These are phyloP conservation scores for Poteriospumella lacustris DNA, from an alignment of 108 stramenopile genomes.

Conservation along the genomic window DNA sequence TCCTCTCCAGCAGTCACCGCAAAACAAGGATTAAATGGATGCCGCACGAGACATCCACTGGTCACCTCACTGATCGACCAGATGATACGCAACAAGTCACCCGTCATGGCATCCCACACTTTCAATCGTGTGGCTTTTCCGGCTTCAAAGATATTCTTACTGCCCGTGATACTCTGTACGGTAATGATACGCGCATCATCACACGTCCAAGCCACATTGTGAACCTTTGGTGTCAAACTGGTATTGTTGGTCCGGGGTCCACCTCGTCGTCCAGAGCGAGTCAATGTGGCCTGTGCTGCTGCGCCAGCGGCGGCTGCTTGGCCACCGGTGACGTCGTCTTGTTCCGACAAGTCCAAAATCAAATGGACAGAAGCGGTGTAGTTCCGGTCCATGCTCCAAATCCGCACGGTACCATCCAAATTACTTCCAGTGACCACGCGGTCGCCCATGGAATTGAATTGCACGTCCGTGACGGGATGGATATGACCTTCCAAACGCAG, in stretches of 20 bases:
- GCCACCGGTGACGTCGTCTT: not conserved
- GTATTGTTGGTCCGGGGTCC: too few relatives aligned
- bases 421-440: constrained; percentile 39
- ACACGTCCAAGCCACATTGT: constrained; percentile 43
- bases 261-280: too few relatives aligned
- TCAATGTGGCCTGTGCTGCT: too few relatives aligned
- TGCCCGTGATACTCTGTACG: constrained; percentile 33
- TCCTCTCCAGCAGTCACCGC: constrained; percentile 37
- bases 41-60: constrained; percentile 2
- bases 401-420: constrained; percentile 39
- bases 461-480: constrained; percentile 38
- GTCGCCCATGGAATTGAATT: constrained; percentile 40
- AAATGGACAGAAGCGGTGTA: constrained; percentile 27
- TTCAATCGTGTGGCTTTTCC: not conserved
- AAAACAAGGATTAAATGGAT: constrained; percentile 34
- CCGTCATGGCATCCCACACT: constrained; percentile 44
- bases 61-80: not conserved
- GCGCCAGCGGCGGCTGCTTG: not conserved
- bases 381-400: constrained; percentile 40
- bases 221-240: not conserved
- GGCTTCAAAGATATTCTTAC: too few relatives aligned
- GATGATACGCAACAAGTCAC: constrained; percentile 33
- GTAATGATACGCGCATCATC: constrained; percentile 41
- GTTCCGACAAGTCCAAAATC: not conserved
- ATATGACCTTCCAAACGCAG: constrained; percentile 40